These are phyloP conservation scores for Myrmaecium sp. DNA, from an alignment of 2,329 filamentous ascomycete species.

Conservation along the genomic window DNA sequence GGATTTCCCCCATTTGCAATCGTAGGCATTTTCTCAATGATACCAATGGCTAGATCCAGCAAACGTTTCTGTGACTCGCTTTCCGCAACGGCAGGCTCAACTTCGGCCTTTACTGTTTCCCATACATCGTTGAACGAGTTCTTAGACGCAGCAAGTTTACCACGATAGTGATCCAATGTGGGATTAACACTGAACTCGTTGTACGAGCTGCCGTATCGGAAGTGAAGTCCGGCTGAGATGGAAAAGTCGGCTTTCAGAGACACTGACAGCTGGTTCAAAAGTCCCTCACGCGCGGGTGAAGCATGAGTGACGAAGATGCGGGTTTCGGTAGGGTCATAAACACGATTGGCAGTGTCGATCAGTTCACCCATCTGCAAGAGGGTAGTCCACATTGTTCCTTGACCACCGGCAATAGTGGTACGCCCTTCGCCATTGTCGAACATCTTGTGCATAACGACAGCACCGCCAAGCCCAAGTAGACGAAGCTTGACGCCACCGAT, in stretches of 20 bases:
- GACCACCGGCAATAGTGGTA: slow-evolving; percentile 93
- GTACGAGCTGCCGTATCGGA: slow-evolving; percentile 97
- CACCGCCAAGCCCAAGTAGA: slow-evolving; percentile 80
- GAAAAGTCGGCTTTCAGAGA: slow-evolving; percentile 97
- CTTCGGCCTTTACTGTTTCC: slow-evolving; percentile 95
- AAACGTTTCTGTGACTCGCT: slow-evolving; percentile 91
- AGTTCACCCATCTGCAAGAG: slow-evolving; percentile 95
- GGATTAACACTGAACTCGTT: slow-evolving; percentile 99
- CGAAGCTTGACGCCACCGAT: slow-evolving; percentile 91
- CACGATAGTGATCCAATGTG: slow-evolving; percentile 92
- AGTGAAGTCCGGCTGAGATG: slow-evolving; percentile 90
- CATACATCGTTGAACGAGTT: slow-evolving; percentile 98
- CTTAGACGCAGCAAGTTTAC: slow-evolving; percentile 93
- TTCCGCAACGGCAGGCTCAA: slow-evolving; percentile 82
- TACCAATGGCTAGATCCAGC: slow-evolving; percentile 73
- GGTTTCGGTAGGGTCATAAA: slow-evolving; percentile 96
- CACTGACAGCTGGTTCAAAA: slow-evolving; percentile 93
- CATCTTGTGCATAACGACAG: slow-evolving; percentile 98
- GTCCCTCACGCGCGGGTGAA: slow-evolving; percentile 87
- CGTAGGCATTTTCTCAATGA: slow-evolving; percentile 96
- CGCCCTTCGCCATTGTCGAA: slow-evolving; percentile 97
- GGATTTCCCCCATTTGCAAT: slow-evolving; percentile 92
- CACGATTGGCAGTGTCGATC: slow-evolving; percentile 91
- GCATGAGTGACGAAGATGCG: slow-evolving; percentile 94
- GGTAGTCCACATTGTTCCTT: slow-evolving; percentile 99